Percentiles rank a stretch among this genome's conserved stretches.
These are phyloP conservation scores for Penicillium angulare DNA, from an alignment of 495 filamentous ascomycete genomes.

Conservation along the genomic window DNA sequence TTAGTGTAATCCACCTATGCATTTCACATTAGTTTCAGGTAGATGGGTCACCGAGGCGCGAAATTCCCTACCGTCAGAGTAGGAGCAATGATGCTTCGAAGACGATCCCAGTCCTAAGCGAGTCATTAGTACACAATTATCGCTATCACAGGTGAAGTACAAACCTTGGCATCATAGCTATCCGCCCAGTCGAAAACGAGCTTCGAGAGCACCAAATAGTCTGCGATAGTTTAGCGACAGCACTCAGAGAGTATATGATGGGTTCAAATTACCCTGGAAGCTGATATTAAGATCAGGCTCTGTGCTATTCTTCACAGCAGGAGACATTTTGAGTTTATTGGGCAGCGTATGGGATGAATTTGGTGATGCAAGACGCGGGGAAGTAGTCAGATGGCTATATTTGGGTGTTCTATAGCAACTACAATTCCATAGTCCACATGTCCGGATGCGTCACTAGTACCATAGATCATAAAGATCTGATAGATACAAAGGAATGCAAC, in stretches of 20 bases:
- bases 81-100: conserved; percentile 69
- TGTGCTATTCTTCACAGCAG: conserved; percentile 19
- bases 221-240: conserved; percentile 8
- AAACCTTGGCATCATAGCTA: conserved; percentile 70
- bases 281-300: conserved; percentile 30
- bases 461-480: background rate
- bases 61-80: conserved; percentile 52
- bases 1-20: conserved; percentile 67
- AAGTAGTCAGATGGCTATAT: conserved; percentile 4
- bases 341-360: background rate
- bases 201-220: conserved; percentile 26
- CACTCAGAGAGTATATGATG: background rate
- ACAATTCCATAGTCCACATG: background rate
- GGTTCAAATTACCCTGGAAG: conserved; percentile 19
- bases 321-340: conserved; percentile 18
- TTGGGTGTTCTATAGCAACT: background rate
- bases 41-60: background rate
- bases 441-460: conserved; percentile 7
- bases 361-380: background rate
- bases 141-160: background rate
- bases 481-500: conserved; percentile 15
- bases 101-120: conserved; percentile 66
- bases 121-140: background rate
- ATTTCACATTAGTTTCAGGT: background rate
- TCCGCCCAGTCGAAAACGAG: conserved; percentile 72